Conservation (phyloP, 192 early-diverging fungal genomes). For the Coemansia reversa region DNA sequence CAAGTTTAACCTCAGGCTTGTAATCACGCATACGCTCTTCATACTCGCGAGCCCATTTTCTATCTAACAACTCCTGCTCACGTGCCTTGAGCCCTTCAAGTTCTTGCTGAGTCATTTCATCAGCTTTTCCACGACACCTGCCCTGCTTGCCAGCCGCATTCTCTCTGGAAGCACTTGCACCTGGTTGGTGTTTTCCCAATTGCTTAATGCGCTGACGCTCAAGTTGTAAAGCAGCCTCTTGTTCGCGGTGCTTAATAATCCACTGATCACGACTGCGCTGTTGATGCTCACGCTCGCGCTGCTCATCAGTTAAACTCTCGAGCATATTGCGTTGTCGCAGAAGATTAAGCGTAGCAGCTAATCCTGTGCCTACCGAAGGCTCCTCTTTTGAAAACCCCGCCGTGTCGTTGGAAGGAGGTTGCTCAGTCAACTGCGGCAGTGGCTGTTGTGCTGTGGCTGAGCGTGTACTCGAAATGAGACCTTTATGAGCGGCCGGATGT, state of each 20-base stretch:
- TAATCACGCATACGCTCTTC: slow-evolving; percentile 89
- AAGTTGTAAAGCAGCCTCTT: slow-evolving; percentile 59
- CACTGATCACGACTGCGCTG: slow-evolving; percentile 56
- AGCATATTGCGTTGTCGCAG: slow-evolving; percentile 76
- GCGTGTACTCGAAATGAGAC: not conserved
- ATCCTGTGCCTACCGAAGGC: slow-evolving; percentile 73
- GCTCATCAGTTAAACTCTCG: slow-evolving; percentile 66
- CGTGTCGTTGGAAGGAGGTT: not conserved
- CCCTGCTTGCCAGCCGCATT: not conserved
- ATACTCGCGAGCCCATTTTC: slow-evolving; percentile 66
- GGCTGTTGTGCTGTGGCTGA: not conserved
- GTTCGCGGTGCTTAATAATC: slow-evolving; percentile 67
- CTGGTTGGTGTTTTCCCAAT: slow-evolving; percentile 22
- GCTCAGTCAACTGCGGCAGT: not conserved
- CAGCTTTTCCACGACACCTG: slow-evolving; percentile 42
- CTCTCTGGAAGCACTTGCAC: not conserved
- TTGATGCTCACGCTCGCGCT: slow-evolving; percentile 61
- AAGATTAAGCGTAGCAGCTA: slow-evolving; percentile 80
- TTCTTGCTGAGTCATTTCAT: slow-evolving; percentile 35
- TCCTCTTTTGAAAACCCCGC: slow-evolving; percentile 43
- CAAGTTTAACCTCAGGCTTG: slow-evolving; percentile 83
- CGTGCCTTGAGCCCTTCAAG: slow-evolving; percentile 40
- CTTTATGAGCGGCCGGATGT: too few relatives aligned
- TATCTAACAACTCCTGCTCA: slow-evolving; percentile 56
- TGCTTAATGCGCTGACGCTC: slow-evolving; percentile 73